Conservation (phyloP, 176 grass and related monocot genomes). For the Eremochloa ophiuroides region DNA sequence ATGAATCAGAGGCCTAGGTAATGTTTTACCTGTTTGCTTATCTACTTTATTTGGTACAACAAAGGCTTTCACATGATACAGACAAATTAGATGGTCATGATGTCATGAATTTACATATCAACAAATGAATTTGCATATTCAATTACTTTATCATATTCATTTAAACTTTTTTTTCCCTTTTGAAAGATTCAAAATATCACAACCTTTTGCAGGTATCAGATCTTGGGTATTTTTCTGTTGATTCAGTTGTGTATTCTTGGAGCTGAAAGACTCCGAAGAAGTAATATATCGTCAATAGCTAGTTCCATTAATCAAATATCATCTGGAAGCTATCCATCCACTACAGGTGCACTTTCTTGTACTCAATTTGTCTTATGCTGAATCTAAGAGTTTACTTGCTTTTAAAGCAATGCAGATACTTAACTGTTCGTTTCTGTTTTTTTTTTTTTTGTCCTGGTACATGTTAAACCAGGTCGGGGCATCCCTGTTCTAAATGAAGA, state of each 20-base stretch:
- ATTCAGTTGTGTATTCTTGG: constrained; percentile 96
- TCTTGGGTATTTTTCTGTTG: constrained; percentile 89
- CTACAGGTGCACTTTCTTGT: constrained; percentile 42
- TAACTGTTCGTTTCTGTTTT: constrained; percentile 5
- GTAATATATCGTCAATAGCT: constrained; percentile 88
- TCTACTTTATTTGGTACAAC: neutral
- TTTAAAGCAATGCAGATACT: neutral
- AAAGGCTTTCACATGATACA: too few species aligned
- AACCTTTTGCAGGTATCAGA: constrained; percentile 79
- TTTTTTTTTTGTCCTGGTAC: neutral
- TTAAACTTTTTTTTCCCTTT: neutral
- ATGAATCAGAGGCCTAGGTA: constrained; percentile 97
- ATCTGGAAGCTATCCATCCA: constrained; percentile 45
- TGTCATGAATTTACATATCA: neutral
- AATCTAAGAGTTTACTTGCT: constrained; percentile 13
- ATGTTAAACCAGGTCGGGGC: constrained; percentile 43
- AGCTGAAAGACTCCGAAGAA: constrained; percentile 80
- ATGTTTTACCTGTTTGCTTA: constrained; percentile 9
- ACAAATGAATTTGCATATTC: neutral
- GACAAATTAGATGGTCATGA: too few species aligned
- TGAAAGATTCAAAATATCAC: neutral
- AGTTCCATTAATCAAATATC: constrained; percentile 79
- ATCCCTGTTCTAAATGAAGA: constrained; percentile 85
- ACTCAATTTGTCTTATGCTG: neutral
- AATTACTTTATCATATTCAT: constrained; percentile 9